phyloP scores from a whole-genome alignment of 495 filamentous ascomycete species.

The Podospora comata region DNA sequence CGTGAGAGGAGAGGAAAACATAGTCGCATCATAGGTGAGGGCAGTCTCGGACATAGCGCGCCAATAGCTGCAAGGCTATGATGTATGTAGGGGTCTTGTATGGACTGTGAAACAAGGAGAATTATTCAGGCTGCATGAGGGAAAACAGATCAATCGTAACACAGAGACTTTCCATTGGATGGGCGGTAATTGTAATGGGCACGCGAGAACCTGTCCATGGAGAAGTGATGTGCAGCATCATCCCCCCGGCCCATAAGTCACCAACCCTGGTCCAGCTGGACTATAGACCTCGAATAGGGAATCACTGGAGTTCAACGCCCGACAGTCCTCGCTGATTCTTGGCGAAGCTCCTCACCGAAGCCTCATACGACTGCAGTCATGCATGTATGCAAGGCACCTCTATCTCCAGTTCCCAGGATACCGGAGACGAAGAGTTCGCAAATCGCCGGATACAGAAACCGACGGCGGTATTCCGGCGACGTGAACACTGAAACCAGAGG shows the following conservation, averaged over 20 bases:
- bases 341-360: background rate
- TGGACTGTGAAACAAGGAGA: background rate
- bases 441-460: background rate
- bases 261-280: background rate
- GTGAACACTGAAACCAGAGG: background rate
- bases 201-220: background rate
- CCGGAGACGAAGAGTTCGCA: background rate
- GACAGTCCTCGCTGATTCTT: background rate
- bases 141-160: background rate
- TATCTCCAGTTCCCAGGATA: background rate
- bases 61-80: background rate
- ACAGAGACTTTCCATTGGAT: background rate
- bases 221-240: background rate
- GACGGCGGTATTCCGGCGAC: background rate
- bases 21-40: background rate
- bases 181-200: too few species aligned
- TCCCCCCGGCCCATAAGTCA: too few species aligned
- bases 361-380: background rate
- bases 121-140: background rate
- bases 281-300: background rate
- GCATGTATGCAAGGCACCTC: background rate
- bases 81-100: background rate
- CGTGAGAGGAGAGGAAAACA: background rate
- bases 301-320: background rate
- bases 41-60: background rate